These are phyloP conservation scores for Anacardium occidentale DNA, from an alignment of 345 rosid genomes.

Conservation along the genomic window DNA sequence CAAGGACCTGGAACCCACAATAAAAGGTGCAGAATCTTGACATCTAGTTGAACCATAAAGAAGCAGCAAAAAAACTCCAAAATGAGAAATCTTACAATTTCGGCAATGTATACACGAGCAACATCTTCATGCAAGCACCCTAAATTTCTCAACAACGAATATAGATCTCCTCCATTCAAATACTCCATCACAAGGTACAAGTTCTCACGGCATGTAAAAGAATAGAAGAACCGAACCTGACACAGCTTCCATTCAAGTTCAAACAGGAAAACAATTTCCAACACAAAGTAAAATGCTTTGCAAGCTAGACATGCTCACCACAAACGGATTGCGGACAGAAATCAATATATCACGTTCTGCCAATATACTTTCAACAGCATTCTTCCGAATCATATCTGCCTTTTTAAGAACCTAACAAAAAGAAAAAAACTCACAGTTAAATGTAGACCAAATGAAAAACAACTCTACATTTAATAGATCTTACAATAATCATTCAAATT, in stretches of 20 bases:
- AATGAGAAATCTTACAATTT: conserved; percentile 69
- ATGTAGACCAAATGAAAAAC: not conserved
- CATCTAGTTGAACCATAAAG: not conserved
- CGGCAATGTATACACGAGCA: conserved; percentile 97
- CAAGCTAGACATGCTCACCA: conserved; percentile 78
- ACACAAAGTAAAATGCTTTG: conserved; percentile 24
- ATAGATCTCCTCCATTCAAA: conserved; percentile 96
- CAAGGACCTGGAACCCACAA: conserved; percentile 71
- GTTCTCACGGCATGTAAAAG: conserved; percentile 98
- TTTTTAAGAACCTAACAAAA: conserved; percentile 85
- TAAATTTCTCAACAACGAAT: conserved; percentile 90
- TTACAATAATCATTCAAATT: not conserved
- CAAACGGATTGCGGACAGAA: conserved; percentile 98
- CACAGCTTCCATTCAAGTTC: conserved; percentile 33
- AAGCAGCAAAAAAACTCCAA: not conserved
- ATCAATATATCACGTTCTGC: conserved; percentile 99
- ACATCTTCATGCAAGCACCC: conserved; percentile 98
- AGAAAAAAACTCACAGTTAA: conserved; percentile 22
- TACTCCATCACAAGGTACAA: conserved; percentile 99
- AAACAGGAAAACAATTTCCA: conserved; percentile 22
- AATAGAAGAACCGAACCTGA: conserved; percentile 99
- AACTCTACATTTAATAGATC: not conserved
- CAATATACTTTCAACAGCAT: conserved; percentile 98
- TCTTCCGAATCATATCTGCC: conserved; percentile 99
- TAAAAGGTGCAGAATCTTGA: not conserved